These are phyloP conservation scores for Quercus agrifolia DNA, from an alignment of 306 rosid genomes.

Conservation along the genomic window DNA sequence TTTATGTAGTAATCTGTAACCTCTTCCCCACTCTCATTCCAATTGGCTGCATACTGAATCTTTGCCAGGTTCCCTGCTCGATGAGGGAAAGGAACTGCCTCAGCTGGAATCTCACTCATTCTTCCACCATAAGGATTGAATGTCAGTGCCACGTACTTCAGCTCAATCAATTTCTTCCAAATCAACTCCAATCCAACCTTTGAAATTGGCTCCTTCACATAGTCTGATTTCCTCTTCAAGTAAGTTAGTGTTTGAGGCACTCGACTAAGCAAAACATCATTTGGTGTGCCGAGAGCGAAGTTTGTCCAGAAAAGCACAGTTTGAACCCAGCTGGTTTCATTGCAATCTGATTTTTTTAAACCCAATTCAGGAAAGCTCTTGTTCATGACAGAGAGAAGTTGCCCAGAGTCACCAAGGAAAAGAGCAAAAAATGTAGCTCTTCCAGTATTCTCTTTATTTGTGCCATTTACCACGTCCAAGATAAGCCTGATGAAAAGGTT, in stretches of 20 bases:
- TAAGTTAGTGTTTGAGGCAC: conserved; percentile 24
- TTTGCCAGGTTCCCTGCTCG: background rate
- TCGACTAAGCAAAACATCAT: conserved; percentile 39
- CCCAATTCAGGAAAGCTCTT: conserved; percentile 48
- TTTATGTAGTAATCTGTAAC: background rate
- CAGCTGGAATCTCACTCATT: conserved; percentile 11
- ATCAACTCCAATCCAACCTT: conserved; percentile 34
- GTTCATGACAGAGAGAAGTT: conserved; percentile 34
- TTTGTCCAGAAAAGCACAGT: conserved; percentile 48
- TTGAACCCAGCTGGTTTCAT: conserved; percentile 50
- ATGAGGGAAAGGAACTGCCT: no score
- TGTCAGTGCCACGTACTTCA: conserved; percentile 23
- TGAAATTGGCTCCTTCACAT: conserved; percentile 15
- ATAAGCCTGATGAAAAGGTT: conserved; percentile 53
- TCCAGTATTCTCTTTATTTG: conserved; percentile 22
- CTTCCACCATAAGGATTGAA: conserved; percentile 64
- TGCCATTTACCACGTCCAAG: conserved; percentile 30
- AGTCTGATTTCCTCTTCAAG: conserved; percentile 55
- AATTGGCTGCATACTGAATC: conserved; percentile 12
- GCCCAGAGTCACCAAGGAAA: conserved; percentile 48
- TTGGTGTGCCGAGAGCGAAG: conserved; percentile 19
- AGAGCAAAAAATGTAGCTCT: conserved; percentile 37
- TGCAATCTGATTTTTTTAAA: conserved; percentile 40
- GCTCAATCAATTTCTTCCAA: conserved; percentile 56
- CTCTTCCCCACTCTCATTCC: conserved; percentile 2